Evolutionary conservation across 371 early-diverging fungal genomes (phyloP).

Genomic region (Batkoa obscura): DNA sequence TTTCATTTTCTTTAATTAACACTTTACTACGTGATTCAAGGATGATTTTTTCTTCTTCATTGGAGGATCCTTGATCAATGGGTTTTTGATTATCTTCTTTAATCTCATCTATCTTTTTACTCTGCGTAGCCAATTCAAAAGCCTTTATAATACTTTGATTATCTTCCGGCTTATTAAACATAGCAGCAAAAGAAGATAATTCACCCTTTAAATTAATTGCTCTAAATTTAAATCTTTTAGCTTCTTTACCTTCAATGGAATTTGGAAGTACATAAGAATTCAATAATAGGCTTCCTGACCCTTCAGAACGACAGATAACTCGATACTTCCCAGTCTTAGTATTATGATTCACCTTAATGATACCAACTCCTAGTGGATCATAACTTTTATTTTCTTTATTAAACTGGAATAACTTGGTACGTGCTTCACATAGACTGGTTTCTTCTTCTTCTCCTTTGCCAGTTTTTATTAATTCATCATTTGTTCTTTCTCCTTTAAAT

Average conservation of each 20-base stretch:
- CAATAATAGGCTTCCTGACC: not conserved
- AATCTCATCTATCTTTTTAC: too few species aligned
- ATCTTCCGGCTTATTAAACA: too few species aligned
- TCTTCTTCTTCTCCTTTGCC: not conserved
- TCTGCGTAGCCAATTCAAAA: too few species aligned
- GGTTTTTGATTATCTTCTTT: too few species aligned
- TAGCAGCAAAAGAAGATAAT: not conserved
- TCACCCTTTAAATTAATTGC: not conserved
- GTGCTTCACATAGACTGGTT: not conserved
- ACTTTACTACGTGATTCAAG: too few species aligned
- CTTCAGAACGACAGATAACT: not conserved
- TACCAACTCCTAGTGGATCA: not conserved
- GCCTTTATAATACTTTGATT: too few species aligned
- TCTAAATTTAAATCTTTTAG: not conserved
- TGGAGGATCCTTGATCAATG: too few species aligned
- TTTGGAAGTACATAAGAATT: not conserved
- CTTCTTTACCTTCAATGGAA: not conserved
- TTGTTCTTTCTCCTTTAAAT: not conserved
- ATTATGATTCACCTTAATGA: not conserved
- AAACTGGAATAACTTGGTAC: not conserved
- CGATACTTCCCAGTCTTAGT: not conserved
- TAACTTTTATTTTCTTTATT: not conserved
- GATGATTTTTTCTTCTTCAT: too few species aligned
- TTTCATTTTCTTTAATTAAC: too few species aligned
- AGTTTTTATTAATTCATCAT: not conserved